Base-by-base conservation (phyloP, 139 green algal genomes). In the Picochlorum sp. region DNA sequence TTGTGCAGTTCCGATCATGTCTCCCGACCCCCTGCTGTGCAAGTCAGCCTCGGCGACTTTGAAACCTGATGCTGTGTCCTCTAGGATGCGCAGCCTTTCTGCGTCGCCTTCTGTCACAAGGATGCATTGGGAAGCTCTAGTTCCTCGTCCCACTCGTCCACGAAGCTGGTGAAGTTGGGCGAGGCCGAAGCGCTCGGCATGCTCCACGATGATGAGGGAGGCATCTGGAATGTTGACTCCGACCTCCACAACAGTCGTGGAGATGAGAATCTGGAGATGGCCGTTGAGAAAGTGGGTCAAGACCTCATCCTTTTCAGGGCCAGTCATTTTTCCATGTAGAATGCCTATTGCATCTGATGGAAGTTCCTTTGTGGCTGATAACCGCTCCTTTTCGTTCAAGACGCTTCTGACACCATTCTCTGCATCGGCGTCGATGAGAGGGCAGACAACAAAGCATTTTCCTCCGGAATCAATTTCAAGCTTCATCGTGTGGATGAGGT, bases 141-240 rank as follows among this genome's bases (percentile, higher is more conserved):
- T 26, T 13, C 82, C 75, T 34, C 90, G 72, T 3, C 88, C 88
- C 46, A 95, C 89, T 4, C 89, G 66, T 1, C 91, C 91, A 13
- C 91, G 65, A 62, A 97, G 81, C 82, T 97, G 92, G 70, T 98
- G 92, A 72, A 98, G 82, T 80, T 95, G 85, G 2, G 92, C 90
- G 61, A 97, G 77, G 26, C 92, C 92, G 76, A 95, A 94, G 10
- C 87, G 75, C n/a, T 97, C 91, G 8, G 91, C 87, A 49, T 95
- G 79, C 70, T 97, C 81, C n/a, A 98, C 84, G 24, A 97, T 70
- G 65, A 98, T 95, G 7, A 96, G 69, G 7, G 79, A 84, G 0
- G 92, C 92, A 38, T 91, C 80, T 0, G 86, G 87, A 44, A 96
- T 81, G 61, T 97, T 91, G 49, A 98, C 86, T 1, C 90, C 90